phyloP scores from a whole-genome alignment of 176 grass and related monocot species.

The Musa troglodytarum region DNA sequence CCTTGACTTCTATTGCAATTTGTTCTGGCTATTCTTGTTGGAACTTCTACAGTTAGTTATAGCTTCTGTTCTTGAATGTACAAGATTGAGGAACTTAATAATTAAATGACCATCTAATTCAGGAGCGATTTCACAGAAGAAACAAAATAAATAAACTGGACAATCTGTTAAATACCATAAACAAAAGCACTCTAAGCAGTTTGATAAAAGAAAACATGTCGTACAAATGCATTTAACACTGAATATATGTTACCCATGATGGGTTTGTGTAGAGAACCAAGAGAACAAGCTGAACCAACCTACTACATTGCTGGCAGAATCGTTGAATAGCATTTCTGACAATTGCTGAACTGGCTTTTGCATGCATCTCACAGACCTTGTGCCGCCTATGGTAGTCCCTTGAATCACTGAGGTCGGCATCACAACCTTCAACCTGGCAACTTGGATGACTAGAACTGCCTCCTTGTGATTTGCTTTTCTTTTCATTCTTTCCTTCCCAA shows the following conservation, averaged over 20 bases:
- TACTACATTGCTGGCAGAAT: conserved; percentile 98
- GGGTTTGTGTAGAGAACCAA: not conserved
- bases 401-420: conserved; percentile 45
- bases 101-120: no score
- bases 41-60: no score
- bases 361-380: conserved; percentile 98
- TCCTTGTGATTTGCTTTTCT: conserved; percentile 61
- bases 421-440: conserved; percentile 91
- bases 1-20: no score
- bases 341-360: conserved; percentile 75
- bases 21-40: no score
- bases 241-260: no score
- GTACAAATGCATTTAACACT: not conserved
- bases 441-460: conserved; percentile 37
- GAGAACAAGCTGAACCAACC: conserved; percentile 34
- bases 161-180: not conserved
- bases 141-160: no score
- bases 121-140: no score
- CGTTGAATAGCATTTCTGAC: conserved; percentile 64
- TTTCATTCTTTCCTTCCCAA: conserved; percentile 13
- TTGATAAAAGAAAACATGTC: not conserved
- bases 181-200: not conserved
- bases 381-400: conserved; percentile 95
- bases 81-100: no score
- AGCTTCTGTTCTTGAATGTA: no score